Conservation (phyloP, 352 stramenopile species). For the Globisporangium sylvaticum region DNA sequence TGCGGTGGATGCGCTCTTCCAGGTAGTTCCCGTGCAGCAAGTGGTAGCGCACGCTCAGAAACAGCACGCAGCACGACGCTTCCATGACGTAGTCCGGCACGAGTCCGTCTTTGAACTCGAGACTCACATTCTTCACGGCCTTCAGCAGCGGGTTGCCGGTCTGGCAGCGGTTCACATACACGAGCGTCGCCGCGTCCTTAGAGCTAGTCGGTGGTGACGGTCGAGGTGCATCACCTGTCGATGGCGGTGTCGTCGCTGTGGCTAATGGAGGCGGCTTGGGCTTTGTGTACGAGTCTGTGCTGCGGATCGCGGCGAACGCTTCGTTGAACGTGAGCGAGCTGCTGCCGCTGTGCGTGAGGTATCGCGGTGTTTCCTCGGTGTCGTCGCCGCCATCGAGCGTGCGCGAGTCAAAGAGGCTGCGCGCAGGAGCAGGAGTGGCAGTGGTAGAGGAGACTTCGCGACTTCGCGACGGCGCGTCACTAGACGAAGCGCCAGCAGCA, state of each 20-base stretch:
- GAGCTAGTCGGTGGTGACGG: constrained; percentile 8
- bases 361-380: constrained; percentile 21
- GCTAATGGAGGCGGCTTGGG: constrained; percentile 10
- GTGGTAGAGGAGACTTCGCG: background rate
- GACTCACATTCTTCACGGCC: constrained; percentile 91
- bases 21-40: constrained; percentile 89
- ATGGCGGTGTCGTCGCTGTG: background rate
- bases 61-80: constrained; percentile 87
- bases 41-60: constrained; percentile 89
- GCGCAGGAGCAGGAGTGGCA: constrained; percentile 6
- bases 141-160: constrained; percentile 92
- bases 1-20: constrained; percentile 86
- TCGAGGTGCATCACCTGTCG: constrained; percentile 8
- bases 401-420: constrained; percentile 46
- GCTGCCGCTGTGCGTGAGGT: constrained; percentile 28
- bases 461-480: background rate
- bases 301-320: constrained; percentile 54
- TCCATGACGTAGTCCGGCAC: constrained; percentile 95
- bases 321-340: constrained; percentile 40
- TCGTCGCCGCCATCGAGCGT: constrained; percentile 15
- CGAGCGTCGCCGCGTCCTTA: constrained; percentile 47
- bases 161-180: constrained; percentile 84
- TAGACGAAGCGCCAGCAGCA: background rate
- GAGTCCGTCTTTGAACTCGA: constrained; percentile 88
- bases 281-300: constrained; percentile 53